Percentiles rank a stretch among this genome's conserved stretches.
phyloP scores from a whole-genome alignment of 2,329 filamentous ascomycete genomes.

The Fusarium sp. region DNA sequence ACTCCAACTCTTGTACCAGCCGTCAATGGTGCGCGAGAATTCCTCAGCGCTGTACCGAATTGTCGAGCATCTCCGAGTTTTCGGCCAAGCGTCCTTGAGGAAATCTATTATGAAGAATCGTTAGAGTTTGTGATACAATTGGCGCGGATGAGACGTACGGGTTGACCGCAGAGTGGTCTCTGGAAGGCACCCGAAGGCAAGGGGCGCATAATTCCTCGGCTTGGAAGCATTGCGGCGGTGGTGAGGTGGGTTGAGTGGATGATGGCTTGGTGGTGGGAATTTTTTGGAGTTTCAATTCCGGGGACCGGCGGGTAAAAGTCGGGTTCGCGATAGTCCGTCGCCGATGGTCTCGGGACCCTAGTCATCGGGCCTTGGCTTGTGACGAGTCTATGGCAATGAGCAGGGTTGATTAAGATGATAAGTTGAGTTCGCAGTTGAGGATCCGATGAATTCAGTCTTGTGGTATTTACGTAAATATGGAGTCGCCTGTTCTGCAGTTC shows the following conservation, averaged over 20 bases:
- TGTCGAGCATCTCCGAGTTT: conserved; percentile 48
- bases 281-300: conserved; percentile 44
- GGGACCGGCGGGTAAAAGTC: conserved; percentile 49
- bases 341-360: conserved; percentile 19
- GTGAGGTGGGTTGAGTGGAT: conserved; percentile 32
- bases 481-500: conserved; percentile 20
- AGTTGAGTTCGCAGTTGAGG: conserved; percentile 4
- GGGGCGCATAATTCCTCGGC: conserved; percentile 55
- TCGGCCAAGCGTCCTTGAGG: conserved; percentile 43
- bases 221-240: conserved; percentile 55
- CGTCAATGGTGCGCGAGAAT: conserved; percentile 30
- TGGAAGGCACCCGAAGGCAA: conserved; percentile 48
- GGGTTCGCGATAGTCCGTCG: conserved; percentile 38
- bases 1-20: conserved; percentile 38
- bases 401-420: not conserved
- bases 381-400: conserved; percentile 8
- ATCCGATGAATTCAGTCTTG: conserved; percentile 9
- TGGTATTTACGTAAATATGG: conserved; percentile 37
- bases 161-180: conserved; percentile 45
- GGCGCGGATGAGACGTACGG: conserved; percentile 37
- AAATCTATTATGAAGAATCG: conserved; percentile 27
- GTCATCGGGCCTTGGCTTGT: conserved; percentile 22
- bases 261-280: conserved; percentile 27
- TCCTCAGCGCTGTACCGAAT: conserved; percentile 48
- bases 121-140: conserved; percentile 7